Evolutionary conservation across 2,329 filamentous ascomycete species (phyloP).

Genomic region (Exophiala alcalophila): DNA sequence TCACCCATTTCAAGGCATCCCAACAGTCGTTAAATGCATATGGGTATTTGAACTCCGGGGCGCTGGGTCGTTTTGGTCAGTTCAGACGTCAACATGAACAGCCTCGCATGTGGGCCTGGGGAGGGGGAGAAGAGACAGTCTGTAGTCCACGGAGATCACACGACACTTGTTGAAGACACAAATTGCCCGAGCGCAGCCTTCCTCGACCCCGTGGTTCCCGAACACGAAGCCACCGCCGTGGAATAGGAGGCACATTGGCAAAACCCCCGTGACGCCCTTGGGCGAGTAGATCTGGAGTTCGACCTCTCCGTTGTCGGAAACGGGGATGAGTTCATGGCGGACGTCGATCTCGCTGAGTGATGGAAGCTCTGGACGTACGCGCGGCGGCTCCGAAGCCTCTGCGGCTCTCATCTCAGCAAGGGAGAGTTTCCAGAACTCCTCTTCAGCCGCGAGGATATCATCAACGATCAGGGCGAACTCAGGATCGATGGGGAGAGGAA

Average conservation of each 20-base stretch:
- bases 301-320: conserved; percentile 25
- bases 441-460: too few relatives aligned
- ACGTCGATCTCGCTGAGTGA: too few relatives aligned
- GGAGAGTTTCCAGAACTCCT: too few relatives aligned
- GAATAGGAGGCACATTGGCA: background rate
- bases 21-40: conserved; percentile 28
- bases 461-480: too few relatives aligned
- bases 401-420: too few relatives aligned
- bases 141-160: background rate
- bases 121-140: conserved; percentile 1
- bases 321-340: too few relatives aligned
- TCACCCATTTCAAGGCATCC: conserved; percentile 20
- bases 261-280: background rate
- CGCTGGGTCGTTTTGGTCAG: conserved; percentile 7
- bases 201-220: conserved; percentile 4
- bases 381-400: too few relatives aligned
- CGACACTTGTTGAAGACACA: background rate
- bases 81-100: background rate
- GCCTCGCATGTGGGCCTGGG: background rate
- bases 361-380: too few relatives aligned
- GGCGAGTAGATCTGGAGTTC: conserved; percentile 23
- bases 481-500: too few relatives aligned
- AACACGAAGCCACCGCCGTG: background rate
- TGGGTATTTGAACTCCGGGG: conserved; percentile 31
- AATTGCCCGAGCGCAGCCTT: background rate